These are phyloP conservation scores for Cinnamomum micranthum DNA, from an alignment of 164 flowering plant genomes.

Conservation along the genomic window DNA sequence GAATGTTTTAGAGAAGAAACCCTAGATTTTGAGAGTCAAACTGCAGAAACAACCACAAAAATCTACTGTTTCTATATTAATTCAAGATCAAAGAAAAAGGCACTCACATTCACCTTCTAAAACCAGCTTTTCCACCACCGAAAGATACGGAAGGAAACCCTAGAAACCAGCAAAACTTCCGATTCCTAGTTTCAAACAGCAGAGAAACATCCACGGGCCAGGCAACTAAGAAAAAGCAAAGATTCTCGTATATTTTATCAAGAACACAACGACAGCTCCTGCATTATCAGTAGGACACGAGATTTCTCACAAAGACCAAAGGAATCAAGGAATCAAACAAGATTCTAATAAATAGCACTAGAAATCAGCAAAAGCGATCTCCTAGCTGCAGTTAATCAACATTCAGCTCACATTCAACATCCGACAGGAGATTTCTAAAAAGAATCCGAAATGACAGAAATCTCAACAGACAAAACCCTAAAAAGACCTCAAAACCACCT, in stretches of 20 bases:
- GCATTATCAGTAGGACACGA: neutral
- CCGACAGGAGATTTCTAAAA: neutral
- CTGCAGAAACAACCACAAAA: neutral
- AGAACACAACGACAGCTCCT: neutral
- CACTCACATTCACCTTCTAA: neutral
- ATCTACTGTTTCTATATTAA: neutral
- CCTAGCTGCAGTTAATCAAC: neutral
- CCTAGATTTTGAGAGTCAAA: neutral
- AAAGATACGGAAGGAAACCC: neutral
- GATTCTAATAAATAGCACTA: conserved; percentile 12
- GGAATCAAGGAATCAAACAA: neutral
- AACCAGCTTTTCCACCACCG: neutral
- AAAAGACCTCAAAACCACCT: neutral
- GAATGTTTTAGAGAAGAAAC: no score
- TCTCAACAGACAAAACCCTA: neutral
- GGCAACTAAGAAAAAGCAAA: no score
- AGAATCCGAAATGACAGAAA: neutral
- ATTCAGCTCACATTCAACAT: neutral
- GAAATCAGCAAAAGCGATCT: conserved; percentile 1
- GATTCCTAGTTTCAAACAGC: neutral
- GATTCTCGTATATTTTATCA: neutral
- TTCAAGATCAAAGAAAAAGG: neutral
- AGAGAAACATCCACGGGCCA: neutral
- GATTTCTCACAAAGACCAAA: conserved; percentile 2
- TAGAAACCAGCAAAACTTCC: neutral